Conservation (phyloP, 768 basidiomycete genomes). For the Naganishia onofrii region DNA sequence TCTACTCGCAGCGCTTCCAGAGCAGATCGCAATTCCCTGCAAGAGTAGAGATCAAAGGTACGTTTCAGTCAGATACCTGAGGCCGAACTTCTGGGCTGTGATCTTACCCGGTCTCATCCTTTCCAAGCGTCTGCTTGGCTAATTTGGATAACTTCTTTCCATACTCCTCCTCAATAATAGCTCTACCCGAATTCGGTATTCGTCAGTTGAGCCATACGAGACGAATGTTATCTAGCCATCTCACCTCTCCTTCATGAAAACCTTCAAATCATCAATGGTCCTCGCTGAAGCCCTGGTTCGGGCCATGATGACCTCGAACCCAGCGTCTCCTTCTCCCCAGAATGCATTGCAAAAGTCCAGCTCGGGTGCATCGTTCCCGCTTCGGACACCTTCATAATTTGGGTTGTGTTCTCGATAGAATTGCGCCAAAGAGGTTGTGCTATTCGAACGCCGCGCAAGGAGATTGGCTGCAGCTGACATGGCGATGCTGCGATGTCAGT, state of each 20-base stretch:
- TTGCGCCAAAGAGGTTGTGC: constrained; percentile 46
- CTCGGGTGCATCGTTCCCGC: constrained; percentile 24
- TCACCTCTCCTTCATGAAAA: constrained; percentile 92
- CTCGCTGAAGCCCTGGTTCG: constrained; percentile 76
- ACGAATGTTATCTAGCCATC: constrained; percentile 36
- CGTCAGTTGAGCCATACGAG: background rate
- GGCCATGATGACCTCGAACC: constrained; percentile 85
- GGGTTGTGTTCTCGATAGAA: constrained; percentile 41
- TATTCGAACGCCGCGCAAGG: constrained; percentile 43
- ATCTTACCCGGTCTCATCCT: constrained; percentile 89
- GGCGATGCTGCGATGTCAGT: background rate
- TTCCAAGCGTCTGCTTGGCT: constrained; percentile 70
- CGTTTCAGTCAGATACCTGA: background rate
- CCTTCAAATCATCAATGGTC: constrained; percentile 82
- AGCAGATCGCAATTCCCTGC: constrained; percentile 74
- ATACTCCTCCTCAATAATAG: constrained; percentile 90
- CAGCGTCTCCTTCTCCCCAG: constrained; percentile 83
- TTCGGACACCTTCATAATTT: constrained; percentile 22
- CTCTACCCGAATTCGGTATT: constrained; percentile 56
- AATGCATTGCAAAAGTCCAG: constrained; percentile 95
- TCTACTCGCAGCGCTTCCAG: constrained; percentile 76
- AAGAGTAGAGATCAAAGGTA: constrained; percentile 2
- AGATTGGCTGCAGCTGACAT: constrained; percentile 28
- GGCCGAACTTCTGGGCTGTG: background rate
- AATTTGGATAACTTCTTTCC: constrained; percentile 78